Conservation (phyloP, 2,329 filamentous ascomycete species). For the Sporothrix luriei region DNA sequence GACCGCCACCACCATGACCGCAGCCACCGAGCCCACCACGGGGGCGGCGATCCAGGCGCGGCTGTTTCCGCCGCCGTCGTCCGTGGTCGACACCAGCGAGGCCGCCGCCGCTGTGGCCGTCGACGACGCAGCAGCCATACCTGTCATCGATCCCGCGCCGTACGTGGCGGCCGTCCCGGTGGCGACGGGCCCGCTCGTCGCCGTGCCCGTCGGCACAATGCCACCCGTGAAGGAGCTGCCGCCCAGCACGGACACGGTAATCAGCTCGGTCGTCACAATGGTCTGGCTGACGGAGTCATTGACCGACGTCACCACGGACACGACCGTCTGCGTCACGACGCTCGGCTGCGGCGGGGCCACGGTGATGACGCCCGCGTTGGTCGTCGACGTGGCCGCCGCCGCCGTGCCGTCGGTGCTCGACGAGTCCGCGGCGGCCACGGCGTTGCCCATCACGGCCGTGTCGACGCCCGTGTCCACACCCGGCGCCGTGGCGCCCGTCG, state of each 20-base stretch:
- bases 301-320: slow-evolving; percentile 28
- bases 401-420: not conserved
- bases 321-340: slow-evolving; percentile 27
- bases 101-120: not conserved
- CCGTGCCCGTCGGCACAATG: not conserved
- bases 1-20: slow-evolving; percentile 42
- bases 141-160: not conserved
- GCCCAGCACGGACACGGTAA: slow-evolving; percentile 31
- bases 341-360: slow-evolving; percentile 22
- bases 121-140: not conserved
- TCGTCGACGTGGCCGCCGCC: not conserved
- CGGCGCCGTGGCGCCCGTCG: slow-evolving; percentile 15
- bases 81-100: not conserved
- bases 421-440: slow-evolving; percentile 16
- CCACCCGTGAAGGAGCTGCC: not conserved
- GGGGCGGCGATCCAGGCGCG: slow-evolving; percentile 44
- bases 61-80: slow-evolving; percentile 5
- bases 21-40: slow-evolving; percentile 43
- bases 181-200: not conserved
- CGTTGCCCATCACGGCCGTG: slow-evolving; percentile 28
- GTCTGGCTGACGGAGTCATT: slow-evolving; percentile 20
- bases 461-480: slow-evolving; percentile 29
- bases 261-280: slow-evolving; percentile 32
- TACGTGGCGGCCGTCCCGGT: not conserved
- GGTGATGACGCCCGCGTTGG: slow-evolving; percentile 12